A percentile compares a stretch with the other conserved stretches of the same genome.
These are phyloP conservation scores for Populus alba DNA, from an alignment of 345 rosid genomes.

Conservation along the genomic window DNA sequence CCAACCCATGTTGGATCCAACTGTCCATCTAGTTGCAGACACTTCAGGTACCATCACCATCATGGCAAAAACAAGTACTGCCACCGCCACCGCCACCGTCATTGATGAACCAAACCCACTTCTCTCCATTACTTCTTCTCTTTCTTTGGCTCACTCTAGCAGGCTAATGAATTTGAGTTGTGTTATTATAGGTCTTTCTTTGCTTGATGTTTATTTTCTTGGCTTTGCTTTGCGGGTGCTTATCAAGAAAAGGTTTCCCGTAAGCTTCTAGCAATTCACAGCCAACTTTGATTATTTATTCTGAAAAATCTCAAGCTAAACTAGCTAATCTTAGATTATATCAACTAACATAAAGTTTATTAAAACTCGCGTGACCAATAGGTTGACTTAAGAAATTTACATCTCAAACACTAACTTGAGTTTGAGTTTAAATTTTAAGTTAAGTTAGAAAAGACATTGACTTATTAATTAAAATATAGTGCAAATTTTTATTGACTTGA, in stretches of 20 bases:
- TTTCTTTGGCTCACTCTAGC: constrained; percentile 10
- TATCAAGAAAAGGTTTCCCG: constrained; percentile 6
- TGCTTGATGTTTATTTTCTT: too few species aligned
- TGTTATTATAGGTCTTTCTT: background rate
- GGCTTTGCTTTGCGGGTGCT: background rate
- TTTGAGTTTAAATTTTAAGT: too few species aligned
- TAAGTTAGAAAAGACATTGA: too few species aligned
- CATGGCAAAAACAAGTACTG: constrained; percentile 32
- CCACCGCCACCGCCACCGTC: constrained; percentile 21
- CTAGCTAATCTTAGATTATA: background rate
- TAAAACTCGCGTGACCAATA: too few species aligned
- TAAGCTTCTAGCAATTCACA: constrained; percentile 2
- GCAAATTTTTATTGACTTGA: too few species aligned
- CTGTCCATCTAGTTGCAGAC: constrained; percentile 57
- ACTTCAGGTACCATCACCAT: constrained; percentile 41
- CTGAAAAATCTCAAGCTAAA: background rate
- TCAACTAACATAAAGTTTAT: too few species aligned
- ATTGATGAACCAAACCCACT: constrained; percentile 11
- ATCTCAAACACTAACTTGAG: too few species aligned
- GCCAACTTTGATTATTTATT: background rate
- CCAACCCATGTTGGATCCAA: constrained; percentile 68
- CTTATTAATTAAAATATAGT: too few species aligned
- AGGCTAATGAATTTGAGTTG: background rate
- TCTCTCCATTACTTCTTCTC: constrained; percentile 28
- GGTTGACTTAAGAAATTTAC: too few species aligned